Conservation (phyloP, 1,284 basidiomycete genomes). For the Laetiporus sulphureus region DNA sequence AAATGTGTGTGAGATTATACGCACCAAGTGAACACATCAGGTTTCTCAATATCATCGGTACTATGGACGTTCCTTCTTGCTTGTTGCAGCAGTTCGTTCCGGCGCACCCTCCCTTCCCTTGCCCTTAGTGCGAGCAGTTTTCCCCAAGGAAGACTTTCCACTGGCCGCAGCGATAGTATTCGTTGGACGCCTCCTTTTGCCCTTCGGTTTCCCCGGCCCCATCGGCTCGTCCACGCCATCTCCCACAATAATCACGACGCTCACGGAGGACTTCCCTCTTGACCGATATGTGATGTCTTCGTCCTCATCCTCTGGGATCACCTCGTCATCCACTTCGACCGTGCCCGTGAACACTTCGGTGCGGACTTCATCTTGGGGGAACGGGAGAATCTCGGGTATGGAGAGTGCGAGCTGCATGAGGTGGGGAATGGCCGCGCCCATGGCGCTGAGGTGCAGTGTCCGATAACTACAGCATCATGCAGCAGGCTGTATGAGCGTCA, state of each 20-base stretch:
- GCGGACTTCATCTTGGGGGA: constrained; percentile 54
- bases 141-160: constrained; percentile 14
- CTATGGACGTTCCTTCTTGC: not conserved
- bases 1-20: too few species aligned
- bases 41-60: too few species aligned
- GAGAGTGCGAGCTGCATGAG: constrained; percentile 67
- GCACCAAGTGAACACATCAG: too few species aligned
- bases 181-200: constrained; percentile 13
- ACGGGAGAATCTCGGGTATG: constrained; percentile 72
- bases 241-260: constrained; percentile 53
- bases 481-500: not conserved
- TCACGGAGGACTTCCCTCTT: constrained; percentile 63
- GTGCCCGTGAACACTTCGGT: constrained; percentile 71
- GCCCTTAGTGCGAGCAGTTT: constrained; percentile 5
- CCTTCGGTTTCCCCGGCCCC: constrained; percentile 15
- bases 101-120: not conserved
- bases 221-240: constrained; percentile 41
- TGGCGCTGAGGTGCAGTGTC: constrained; percentile 69
- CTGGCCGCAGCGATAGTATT: constrained; percentile 2
- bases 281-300: constrained; percentile 61
- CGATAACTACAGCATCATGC: constrained; percentile 67
- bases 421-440: constrained; percentile 86
- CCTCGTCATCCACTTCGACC: constrained; percentile 72
- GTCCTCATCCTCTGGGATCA: constrained; percentile 70
- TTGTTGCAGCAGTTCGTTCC: not conserved